phyloP scores from a whole-genome alignment of 78 protist genomes.

The Guillardia theta region DNA sequence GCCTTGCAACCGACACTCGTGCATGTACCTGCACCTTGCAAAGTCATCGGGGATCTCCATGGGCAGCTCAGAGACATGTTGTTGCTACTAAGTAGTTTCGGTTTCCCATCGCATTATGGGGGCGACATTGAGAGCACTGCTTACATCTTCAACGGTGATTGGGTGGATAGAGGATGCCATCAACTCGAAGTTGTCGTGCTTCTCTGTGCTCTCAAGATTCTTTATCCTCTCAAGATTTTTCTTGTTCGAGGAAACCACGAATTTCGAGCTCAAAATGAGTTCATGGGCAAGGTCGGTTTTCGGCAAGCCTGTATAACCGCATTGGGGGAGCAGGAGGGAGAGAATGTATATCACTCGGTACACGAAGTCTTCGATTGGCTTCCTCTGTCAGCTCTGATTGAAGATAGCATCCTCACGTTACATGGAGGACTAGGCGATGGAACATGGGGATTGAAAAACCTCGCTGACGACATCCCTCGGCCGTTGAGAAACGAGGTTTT shows the following conservation, averaged over 20 bases:
- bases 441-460: background rate
- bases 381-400: conserved; percentile 54
- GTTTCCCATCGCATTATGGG: too few species aligned
- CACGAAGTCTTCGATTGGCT: conserved; percentile 31
- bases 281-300: background rate
- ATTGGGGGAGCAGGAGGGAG: background rate
- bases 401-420: background rate
- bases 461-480: too few species aligned
- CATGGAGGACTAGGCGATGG: conserved; percentile 64
- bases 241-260: conserved; percentile 79
- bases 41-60: too few species aligned
- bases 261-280: conserved; percentile 15
- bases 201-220: conserved; percentile 43
- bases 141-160: conserved; percentile 75
- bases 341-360: background rate
- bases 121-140: background rate
- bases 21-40: too few species aligned
- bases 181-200: conserved; percentile 50
- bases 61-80: too few species aligned
- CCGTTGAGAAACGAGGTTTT: too few species aligned
- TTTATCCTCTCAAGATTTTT: conserved; percentile 41
- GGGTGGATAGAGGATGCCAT: conserved; percentile 72
- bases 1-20: too few species aligned
- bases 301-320: background rate
- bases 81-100: too few species aligned